Evolutionary conservation across 2,329 filamentous ascomycete genomes (phyloP).

Genomic region (Thielaviopsis punctulata): DNA sequence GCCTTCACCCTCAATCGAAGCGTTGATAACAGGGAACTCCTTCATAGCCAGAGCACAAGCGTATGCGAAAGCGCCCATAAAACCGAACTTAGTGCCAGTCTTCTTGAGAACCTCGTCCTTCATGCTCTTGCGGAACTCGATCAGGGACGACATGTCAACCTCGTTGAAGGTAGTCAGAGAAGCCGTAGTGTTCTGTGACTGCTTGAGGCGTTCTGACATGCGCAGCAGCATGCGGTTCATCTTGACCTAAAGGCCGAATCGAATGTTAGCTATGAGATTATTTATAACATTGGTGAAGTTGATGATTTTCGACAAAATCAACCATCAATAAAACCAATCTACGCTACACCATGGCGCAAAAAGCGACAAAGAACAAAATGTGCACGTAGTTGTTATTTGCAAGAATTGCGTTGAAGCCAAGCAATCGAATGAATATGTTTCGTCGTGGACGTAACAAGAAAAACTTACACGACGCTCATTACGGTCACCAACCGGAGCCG

Average conservation of each 20-base stretch:
- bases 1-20: conserved; percentile 88
- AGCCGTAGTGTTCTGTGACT: conserved; percentile 95
- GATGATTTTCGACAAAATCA: no score
- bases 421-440: background rate
- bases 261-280: background rate
- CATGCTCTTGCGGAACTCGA: conserved; percentile 94
- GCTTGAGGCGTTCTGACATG: conserved; percentile 94
- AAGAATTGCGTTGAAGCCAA: background rate
- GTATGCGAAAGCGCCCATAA: conserved; percentile 95
- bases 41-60: conserved; percentile 84
- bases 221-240: conserved; percentile 99
- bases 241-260: conserved; percentile 52
- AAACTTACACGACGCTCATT: conserved; percentile 69
- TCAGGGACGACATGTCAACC: conserved; percentile 94
- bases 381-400: no score
- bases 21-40: conserved; percentile 87
- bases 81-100: conserved; percentile 94
- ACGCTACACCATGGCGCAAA: no score
- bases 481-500: conserved; percentile 46
- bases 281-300: no score
- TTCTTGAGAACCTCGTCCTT: conserved; percentile 95
- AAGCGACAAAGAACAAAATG: no score
- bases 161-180: conserved; percentile 98
- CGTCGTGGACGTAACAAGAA: background rate
- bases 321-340: no score